Base-by-base conservation (phyloP, 352 stramenopile genomes). In the Globisporangium viniferum region DNA sequence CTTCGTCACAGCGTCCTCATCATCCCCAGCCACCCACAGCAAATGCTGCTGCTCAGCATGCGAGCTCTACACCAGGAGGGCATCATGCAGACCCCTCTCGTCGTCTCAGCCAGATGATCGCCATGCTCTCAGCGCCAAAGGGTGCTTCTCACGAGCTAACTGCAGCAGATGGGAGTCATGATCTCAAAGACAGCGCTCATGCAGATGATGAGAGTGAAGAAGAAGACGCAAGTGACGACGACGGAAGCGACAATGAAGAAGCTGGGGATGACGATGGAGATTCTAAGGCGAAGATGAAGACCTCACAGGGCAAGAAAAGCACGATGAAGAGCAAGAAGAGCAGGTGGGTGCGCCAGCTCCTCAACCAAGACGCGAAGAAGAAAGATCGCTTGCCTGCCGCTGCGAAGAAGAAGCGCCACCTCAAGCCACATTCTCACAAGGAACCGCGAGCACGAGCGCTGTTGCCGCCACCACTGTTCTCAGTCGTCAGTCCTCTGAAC, bases 381-480 rank as follows among this genome's bases (percentile, higher is more conserved):
- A 60, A 51, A 48, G 63, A 68, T 14, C 63, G 53, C 27, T 55
- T 44, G 39, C 33, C 48, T 20, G 48, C 9, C 4, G 24, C 59
- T 48, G 41, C 29, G 18, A n/a, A 27, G 10, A 68, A 62, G 62
- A 56, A 53, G 14, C 15, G 20, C 15, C 49, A 51, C 22, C 31
- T 24, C 29, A n/a, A 31, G 20, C 8, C 18, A 8, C 27, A 22
- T 5, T 15, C 18, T 3, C 14, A 22, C 58, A 63, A 63, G 36
- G 35, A 31, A 0, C 35, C n/a, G n/a, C n/a, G n/a, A n/a, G n/a
- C 58, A 39, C 20, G 15, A 20, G 48, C 49, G 36, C 8, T 41
- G n/a, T 61, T 35, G 22, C 67, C 77, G 15, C 73, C 72, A 18
- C 10, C 35, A 10, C 24, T 82, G 5, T 80, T 86, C 39, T 72